Conservation (phyloP, 768 basidiomycete species). For the Daedalea quercina region DNA sequence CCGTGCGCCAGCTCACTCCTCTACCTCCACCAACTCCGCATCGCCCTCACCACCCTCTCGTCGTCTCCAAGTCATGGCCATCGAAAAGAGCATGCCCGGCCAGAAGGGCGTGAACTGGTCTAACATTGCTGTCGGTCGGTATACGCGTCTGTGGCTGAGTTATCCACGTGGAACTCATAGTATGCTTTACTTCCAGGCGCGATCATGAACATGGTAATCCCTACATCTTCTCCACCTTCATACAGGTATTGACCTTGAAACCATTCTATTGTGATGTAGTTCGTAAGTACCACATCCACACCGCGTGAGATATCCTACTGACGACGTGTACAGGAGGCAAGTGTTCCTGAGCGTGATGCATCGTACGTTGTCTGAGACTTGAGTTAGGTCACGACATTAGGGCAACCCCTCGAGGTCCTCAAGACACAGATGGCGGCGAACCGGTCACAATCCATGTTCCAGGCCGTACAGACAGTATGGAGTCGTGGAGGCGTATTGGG, state of each 20-base stretch:
- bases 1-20: slow-evolving; percentile 11
- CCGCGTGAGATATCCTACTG: slow-evolving; percentile 18
- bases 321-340: slow-evolving; percentile 56
- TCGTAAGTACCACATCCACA: slow-evolving; percentile 23
- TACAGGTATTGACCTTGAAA: slow-evolving; percentile 4
- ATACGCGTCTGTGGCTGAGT: slow-evolving; percentile 13
- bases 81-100: slow-evolving; percentile 72
- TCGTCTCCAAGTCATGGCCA: slow-evolving; percentile 51
- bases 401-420: slow-evolving; percentile 95
- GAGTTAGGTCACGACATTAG: slow-evolving; percentile 87
- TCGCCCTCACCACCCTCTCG: slow-evolving; percentile 8
- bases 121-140: slow-evolving; percentile 89
- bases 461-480: slow-evolving; percentile 85
- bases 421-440: slow-evolving; percentile 99
- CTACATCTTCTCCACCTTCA: slow-evolving; percentile 4
- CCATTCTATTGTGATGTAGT: slow-evolving; percentile 17
- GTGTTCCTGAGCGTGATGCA: slow-evolving; percentile 22
- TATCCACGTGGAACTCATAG: slow-evolving; percentile 16
- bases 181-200: slow-evolving; percentile 49
- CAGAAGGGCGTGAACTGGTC: slow-evolving; percentile 92
- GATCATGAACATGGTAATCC: slow-evolving; percentile 94
- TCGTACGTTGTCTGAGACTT: background rate
- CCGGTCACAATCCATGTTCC: slow-evolving; percentile 83
- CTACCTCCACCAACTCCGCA: slow-evolving; percentile 11
- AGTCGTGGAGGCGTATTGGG: slow-evolving; percentile 83